Percentiles rank a stretch among this genome's conserved stretches.
Conservation (phyloP, 177 flowering plant genomes). For the Telopea speciosissima region DNA sequence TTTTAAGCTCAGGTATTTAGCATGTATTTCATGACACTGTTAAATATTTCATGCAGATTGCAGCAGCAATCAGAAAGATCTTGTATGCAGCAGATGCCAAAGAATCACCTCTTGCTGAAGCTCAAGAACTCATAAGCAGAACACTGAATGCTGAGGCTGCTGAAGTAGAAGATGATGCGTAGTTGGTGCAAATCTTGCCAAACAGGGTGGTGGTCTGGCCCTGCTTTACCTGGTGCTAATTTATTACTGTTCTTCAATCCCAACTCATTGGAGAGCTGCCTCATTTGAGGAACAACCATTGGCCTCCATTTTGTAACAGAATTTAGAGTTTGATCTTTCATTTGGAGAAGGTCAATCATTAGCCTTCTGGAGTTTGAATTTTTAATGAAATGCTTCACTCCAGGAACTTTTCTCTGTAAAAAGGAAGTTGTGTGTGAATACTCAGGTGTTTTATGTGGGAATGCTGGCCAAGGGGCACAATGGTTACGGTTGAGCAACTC, state of each 20-base stretch:
- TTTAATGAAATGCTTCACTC: no score
- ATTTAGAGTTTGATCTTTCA: not conserved
- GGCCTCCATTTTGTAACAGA: not conserved
- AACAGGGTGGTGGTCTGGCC: not conserved
- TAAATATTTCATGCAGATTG: slow-evolving; percentile 42
- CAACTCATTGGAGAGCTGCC: not conserved
- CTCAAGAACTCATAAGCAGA: slow-evolving; percentile 46
- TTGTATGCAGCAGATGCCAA: slow-evolving; percentile 76
- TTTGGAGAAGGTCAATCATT: no score
- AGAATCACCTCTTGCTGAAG: slow-evolving; percentile 67
- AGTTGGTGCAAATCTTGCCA: not conserved
- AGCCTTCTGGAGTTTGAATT: no score
- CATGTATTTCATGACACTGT: not conserved
- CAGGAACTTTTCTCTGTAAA: no score
- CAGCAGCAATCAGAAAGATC: slow-evolving; percentile 63
- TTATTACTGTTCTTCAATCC: not conserved
- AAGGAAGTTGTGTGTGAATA: no score
- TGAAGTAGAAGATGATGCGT: slow-evolving; percentile 18
- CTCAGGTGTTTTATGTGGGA: no score
- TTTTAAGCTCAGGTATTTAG: slow-evolving; percentile 12
- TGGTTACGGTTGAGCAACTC: no score
- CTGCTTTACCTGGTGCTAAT: not conserved
- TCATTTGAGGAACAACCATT: not conserved
- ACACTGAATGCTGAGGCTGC: slow-evolving; percentile 17
- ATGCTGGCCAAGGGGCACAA: no score